These are phyloP conservation scores for Pythium utonaiense DNA, from an alignment of 352 stramenopile genomes.

Conservation along the genomic window DNA sequence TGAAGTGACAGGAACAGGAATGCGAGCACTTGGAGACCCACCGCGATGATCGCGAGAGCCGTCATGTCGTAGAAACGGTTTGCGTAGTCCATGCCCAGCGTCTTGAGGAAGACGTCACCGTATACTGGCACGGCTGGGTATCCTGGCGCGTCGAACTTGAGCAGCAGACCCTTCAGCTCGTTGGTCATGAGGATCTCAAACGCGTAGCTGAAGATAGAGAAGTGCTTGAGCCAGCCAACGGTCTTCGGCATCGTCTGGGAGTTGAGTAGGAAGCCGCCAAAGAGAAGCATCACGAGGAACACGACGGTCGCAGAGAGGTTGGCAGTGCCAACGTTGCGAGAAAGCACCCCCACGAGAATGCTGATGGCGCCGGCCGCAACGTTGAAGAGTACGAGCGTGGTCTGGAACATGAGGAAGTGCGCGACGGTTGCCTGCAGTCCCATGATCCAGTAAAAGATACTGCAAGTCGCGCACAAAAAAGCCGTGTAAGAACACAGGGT, in stretches of 20 bases:
- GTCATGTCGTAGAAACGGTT: conserved; percentile 69
- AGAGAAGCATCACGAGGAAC: conserved; percentile 79
- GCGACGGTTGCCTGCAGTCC: conserved; percentile 52
- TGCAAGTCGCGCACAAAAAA: conserved; percentile 5
- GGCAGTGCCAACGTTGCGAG: conserved; percentile 54
- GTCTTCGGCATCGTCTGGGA: conserved; percentile 68
- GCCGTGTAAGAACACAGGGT: not conserved
- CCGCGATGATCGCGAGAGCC: conserved; percentile 49
- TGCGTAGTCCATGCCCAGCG: conserved; percentile 75
- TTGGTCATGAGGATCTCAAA: conserved; percentile 88
- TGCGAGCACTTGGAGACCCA: conserved; percentile 50
- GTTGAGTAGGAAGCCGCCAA: conserved; percentile 87
- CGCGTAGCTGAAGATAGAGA: conserved; percentile 85
- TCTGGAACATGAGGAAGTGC: conserved; percentile 65
- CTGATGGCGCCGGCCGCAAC: conserved; percentile 71
- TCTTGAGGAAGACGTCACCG: conserved; percentile 82
- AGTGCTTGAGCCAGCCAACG: conserved; percentile 69
- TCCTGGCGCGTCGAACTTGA: conserved; percentile 74
- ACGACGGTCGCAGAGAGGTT: conserved; percentile 74
- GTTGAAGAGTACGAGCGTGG: conserved; percentile 80
- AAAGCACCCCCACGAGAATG: conserved; percentile 67
- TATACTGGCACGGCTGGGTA: conserved; percentile 77
- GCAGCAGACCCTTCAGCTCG: conserved; percentile 66
- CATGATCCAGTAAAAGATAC: conserved; percentile 89
- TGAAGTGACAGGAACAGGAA: conserved; percentile 68